Conservation (phyloP, 208 protist species). For the Crithidia mellificae region DNA sequence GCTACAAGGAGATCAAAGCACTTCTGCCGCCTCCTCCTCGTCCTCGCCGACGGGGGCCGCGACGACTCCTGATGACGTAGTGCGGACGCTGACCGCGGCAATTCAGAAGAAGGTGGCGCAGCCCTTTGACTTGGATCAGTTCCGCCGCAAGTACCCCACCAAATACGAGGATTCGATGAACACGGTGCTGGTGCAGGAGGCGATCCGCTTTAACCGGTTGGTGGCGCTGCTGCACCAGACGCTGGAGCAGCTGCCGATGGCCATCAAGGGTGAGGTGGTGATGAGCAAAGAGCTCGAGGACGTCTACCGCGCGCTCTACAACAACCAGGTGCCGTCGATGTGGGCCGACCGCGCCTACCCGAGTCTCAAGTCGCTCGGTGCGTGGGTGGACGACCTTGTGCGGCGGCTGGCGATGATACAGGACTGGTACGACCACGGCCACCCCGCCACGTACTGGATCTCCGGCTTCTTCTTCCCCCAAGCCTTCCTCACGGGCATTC, state of each 20-base stretch:
- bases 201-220: slow-evolving; percentile 96
- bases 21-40: slow-evolving; percentile 3
- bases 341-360: slow-evolving; percentile 94
- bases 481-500: slow-evolving; percentile 92
- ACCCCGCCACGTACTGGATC: slow-evolving; percentile 95
- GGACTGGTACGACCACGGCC: slow-evolving; percentile 93
- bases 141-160: slow-evolving; percentile 92
- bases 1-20: slow-evolving; percentile 70
- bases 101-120: slow-evolving; percentile 78
- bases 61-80: slow-evolving; percentile 83
- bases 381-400: slow-evolving; percentile 95
- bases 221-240: slow-evolving; percentile 78
- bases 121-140: slow-evolving; percentile 86
- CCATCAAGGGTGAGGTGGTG: slow-evolving; percentile 97
- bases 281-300: slow-evolving; percentile 97
- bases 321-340: slow-evolving; percentile 94
- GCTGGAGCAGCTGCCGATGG: slow-evolving; percentile 85
- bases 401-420: slow-evolving; percentile 93
- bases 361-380: slow-evolving; percentile 92
- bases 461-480: slow-evolving; percentile 98
- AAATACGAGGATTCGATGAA: slow-evolving; percentile 98
- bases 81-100: slow-evolving; percentile 73
- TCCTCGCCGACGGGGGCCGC: slow-evolving; percentile 14
- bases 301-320: slow-evolving; percentile 93
- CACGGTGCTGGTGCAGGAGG: slow-evolving; percentile 98